A percentile compares a stretch with the other conserved stretches of the same genome.
Evolutionary conservation across 1,284 basidiomycete genomes (phyloP).

Genomic region (Heterobasidion parviporum): DNA sequence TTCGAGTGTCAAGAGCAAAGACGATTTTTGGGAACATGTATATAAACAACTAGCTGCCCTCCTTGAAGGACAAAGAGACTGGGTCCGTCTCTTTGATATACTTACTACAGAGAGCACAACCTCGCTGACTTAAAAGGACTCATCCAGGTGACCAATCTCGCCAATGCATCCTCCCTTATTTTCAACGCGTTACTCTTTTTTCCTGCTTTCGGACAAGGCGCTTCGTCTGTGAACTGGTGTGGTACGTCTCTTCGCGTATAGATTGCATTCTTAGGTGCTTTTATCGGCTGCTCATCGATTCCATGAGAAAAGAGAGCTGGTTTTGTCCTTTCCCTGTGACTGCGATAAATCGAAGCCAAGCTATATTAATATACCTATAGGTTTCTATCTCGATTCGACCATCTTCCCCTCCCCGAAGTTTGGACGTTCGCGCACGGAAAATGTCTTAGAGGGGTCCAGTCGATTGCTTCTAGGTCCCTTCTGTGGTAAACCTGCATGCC

Average conservation of each 20-base stretch:
- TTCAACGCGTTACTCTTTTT: slow-evolving; percentile 71
- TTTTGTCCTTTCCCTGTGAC: not conserved
- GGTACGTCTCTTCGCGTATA: slow-evolving; percentile 39
- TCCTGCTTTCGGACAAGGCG: slow-evolving; percentile 53
- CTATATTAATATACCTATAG: slow-evolving; percentile 28
- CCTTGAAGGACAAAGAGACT: slow-evolving; percentile 62
- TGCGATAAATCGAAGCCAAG: not conserved
- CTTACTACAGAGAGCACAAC: not conserved
- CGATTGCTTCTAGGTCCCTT: slow-evolving; percentile 74
- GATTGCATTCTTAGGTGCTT: not conserved
- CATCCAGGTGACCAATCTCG: slow-evolving; percentile 72
- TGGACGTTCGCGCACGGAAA: slow-evolving; percentile 4
- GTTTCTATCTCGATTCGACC: slow-evolving; percentile 72
- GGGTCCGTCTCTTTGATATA: slow-evolving; percentile 39
- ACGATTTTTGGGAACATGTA: slow-evolving; percentile 74
- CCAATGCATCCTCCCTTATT: slow-evolving; percentile 74
- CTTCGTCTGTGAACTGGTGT: slow-evolving; percentile 80
- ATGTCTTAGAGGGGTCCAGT: slow-evolving; percentile 6
- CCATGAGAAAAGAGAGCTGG: not conserved
- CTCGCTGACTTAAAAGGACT: not conserved
- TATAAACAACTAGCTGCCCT: slow-evolving; percentile 53
- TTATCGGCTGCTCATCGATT: not conserved
- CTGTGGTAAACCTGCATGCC: slow-evolving; percentile 83
- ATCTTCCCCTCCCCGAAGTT: slow-evolving; percentile 48
- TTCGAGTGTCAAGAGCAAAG: slow-evolving; percentile 53